Evolutionary conservation across 1,284 basidiomycete species (phyloP).

Genomic region (Boletellus deceptivus): DNA sequence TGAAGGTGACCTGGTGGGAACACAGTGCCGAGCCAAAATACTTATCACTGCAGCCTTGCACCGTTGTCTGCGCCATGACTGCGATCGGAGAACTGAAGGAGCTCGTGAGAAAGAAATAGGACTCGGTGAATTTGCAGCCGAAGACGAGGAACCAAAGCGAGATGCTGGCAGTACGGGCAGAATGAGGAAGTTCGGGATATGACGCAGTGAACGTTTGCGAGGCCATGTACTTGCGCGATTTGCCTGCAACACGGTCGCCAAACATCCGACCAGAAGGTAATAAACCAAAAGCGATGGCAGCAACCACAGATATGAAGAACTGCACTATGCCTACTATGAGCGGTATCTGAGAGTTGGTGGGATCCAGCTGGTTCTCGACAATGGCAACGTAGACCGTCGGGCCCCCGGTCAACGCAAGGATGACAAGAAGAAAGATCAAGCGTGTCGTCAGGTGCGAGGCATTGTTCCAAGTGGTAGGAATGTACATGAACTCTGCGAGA

Average conservation of each 20-base stretch:
- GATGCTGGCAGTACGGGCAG: slow-evolving; percentile 76
- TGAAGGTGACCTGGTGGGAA: slow-evolving; percentile 86
- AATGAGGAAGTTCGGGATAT: slow-evolving; percentile 72
- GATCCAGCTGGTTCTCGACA: slow-evolving; percentile 59
- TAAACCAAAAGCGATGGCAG: slow-evolving; percentile 76
- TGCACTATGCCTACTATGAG: slow-evolving; percentile 87
- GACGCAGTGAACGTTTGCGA: slow-evolving; percentile 97
- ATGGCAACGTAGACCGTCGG: slow-evolving; percentile 90
- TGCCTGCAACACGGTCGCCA: slow-evolving; percentile 92
- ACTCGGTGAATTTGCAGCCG: slow-evolving; percentile 89
- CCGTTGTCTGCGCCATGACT: slow-evolving; percentile 89
- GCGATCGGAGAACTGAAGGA: slow-evolving; percentile 90
- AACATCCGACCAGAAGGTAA: slow-evolving; percentile 94
- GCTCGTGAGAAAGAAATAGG: slow-evolving; percentile 93
- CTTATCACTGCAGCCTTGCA: slow-evolving; percentile 83
- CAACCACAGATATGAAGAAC: slow-evolving; percentile 83
- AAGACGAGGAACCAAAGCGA: slow-evolving; percentile 89
- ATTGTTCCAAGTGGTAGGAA: slow-evolving; percentile 98
- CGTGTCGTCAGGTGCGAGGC: slow-evolving; percentile 90
- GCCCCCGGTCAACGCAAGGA: slow-evolving; percentile 82
- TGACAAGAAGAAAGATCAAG: slow-evolving; percentile 81
- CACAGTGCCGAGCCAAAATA: slow-evolving; percentile 79
- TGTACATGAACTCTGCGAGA: slow-evolving; percentile 89
- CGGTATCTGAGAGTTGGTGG: slow-evolving; percentile 54
- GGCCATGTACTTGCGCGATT: slow-evolving; percentile 92